Base-by-base conservation (phyloP, 768 basidiomycete species). In the Dacryopinax primogenitus region DNA sequence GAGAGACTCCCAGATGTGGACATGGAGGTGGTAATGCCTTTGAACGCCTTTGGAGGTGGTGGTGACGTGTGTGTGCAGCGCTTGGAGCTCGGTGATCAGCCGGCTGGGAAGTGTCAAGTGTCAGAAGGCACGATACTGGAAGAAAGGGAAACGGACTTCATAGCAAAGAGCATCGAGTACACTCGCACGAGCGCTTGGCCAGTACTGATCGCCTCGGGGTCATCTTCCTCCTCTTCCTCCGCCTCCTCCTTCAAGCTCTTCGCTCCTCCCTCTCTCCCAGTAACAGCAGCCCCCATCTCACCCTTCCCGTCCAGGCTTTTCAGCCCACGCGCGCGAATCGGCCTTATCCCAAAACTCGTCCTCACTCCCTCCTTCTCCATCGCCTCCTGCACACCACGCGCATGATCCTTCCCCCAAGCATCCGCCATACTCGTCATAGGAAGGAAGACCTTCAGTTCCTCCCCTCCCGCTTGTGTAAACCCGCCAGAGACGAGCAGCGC, bases 1-100 rank as follows among this genome's bases (percentile, higher is more conserved):
- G 12, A 71, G 65, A 11, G 37, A 63, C 64, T 75, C 74, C 63
- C 72, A 73, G 51, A 74, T 66, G 64, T 75, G 74, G 32, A 75
- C 58, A 58, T 73, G 71, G 18, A 71, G 39, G 12, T 66, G 26
- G 45, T 67, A 62, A 2, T 66, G 44, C 18, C 67, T 63, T 23
- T 67, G 66, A 3, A 63, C 36, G 3, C 51, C 51, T 13, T 32
- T 62, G 9, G 39, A 28, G 58, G 26, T 66, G 1, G 62, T 58
- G n/a, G 67, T 70, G 35, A 71, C 65, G n/a, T 41, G 64, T 30
- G 67, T 58, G 66, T 73, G 70, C 6, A 71, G 67, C 0, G 33
- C n/a, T 7, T 68, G 63, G 12, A 75, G 67, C 21, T 72, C 69
- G 12, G 66, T 45, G 30, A 69, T 67, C 58, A 73, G 71, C 12